A percentile compares a stretch with the other conserved stretches of the same genome.
Evolutionary conservation across 345 rosid genomes (phyloP).

Genomic region (Diplotaxis tenuifolia): DNA sequence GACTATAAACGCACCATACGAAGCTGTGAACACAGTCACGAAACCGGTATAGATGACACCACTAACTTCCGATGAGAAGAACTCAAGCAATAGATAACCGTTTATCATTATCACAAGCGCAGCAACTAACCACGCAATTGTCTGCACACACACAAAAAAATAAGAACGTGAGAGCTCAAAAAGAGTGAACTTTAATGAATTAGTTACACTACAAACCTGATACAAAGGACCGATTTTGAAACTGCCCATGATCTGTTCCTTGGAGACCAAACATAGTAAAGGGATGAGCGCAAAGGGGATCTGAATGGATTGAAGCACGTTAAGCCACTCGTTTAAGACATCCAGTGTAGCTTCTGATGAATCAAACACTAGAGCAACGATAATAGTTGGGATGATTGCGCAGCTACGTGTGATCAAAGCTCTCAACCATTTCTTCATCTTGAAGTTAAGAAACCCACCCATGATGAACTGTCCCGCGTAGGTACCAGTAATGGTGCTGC

Average conservation of each 20-base stretch:
- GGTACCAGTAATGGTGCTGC: slow-evolving; percentile 91
- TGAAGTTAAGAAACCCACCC: slow-evolving; percentile 89
- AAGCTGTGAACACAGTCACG: slow-evolving; percentile 45
- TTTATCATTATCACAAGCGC: slow-evolving; percentile 79
- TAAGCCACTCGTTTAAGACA: slow-evolving; percentile 17
- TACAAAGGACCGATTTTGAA: slow-evolving; percentile 59
- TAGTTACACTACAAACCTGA: slow-evolving; percentile 47
- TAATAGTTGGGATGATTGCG: neutral
- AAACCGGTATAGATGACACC: slow-evolving; percentile 42
- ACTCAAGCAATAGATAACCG: slow-evolving; percentile 76
- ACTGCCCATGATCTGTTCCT: neutral
- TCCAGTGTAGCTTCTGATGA: neutral
- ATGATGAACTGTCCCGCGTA: slow-evolving; percentile 94
- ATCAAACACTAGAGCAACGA: neutral
- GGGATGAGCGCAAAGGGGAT: slow-evolving; percentile 84
- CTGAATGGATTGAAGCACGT: slow-evolving; percentile 58
- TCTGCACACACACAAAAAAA: slow-evolving; percentile 43
- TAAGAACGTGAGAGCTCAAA: neutral
- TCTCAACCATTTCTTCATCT: slow-evolving; percentile 90
- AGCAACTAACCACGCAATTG: slow-evolving; percentile 76
- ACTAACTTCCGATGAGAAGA: slow-evolving; percentile 61
- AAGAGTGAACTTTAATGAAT: neutral
- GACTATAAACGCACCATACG: slow-evolving; percentile 64
- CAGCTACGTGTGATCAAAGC: slow-evolving; percentile 58
- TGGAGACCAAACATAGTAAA: slow-evolving; percentile 39